Conservation (phyloP, 129 eudicot genomes). For the sunflower (Helianthus annuus) region DNA sequence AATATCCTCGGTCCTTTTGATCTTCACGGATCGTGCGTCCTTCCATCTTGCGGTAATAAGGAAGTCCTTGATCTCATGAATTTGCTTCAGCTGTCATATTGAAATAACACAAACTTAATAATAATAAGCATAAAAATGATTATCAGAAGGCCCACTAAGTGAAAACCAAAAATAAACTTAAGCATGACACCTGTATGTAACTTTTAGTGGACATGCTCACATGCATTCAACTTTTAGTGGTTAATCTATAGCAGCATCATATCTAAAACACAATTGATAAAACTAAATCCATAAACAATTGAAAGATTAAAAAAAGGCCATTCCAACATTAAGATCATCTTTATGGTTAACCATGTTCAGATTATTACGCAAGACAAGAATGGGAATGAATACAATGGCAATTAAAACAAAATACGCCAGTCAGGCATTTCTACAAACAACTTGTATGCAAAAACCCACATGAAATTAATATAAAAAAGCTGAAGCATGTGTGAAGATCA, state of each 20-base stretch:
- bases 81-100: slow-evolving; percentile 46
- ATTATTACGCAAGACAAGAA: background rate
- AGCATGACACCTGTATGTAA: background rate
- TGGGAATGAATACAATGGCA: background rate
- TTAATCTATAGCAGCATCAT: background rate
- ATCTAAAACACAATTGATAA: background rate
- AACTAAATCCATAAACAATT: slow-evolving; percentile 6
- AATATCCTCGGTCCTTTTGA: slow-evolving; percentile 43
- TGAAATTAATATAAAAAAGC: background rate
- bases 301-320: background rate
- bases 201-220: background rate
- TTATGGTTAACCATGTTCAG: background rate
- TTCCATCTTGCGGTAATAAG: slow-evolving; percentile 55
- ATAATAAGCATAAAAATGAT: background rate
- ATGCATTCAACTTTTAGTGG: background rate
- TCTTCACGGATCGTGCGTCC: slow-evolving; percentile 57
- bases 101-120: background rate
- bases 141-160: background rate
- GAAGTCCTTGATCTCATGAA: slow-evolving; percentile 52
- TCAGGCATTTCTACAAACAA: background rate
- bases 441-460: background rate
- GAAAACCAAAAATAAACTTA: background rate
- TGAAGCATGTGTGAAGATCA: background rate
- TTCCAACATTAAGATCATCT: background rate
- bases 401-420: background rate